A percentile compares a stretch with the other conserved stretches of the same genome.
Evolutionary conservation across 75 land plant genomes (phyloP).

Genomic region (Cunninghamia lanceolata): DNA sequence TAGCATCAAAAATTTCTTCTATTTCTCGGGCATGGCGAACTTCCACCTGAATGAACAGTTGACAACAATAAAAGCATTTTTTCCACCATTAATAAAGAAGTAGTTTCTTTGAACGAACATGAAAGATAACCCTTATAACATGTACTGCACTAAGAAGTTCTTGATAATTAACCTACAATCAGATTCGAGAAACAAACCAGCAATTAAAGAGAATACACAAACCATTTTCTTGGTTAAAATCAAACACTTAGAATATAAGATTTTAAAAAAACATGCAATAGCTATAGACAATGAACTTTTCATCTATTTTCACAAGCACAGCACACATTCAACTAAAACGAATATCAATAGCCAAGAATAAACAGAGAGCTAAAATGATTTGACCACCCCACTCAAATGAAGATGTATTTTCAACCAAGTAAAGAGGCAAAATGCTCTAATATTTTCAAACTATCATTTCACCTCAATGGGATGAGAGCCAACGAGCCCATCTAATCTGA

Average conservation of each 20-base stretch:
- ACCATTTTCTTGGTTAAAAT: neutral
- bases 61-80: neutral
- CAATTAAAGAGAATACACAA: too few relatives aligned
- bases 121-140: neutral
- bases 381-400: neutral
- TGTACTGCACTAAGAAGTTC: neutral
- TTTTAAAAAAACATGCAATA: too few relatives aligned
- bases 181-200: neutral
- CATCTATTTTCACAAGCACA: conserved; percentile 85
- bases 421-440: neutral
- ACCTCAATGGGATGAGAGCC: conserved; percentile 99
- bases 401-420: neutral
- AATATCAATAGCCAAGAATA: neutral
- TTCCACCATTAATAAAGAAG: neutral
- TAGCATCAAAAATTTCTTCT: conserved; percentile 97
- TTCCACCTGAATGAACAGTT: conserved; percentile 62
- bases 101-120: neutral
- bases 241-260: neutral
- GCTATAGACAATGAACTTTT: conserved; percentile 92
- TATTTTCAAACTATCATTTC: neutral
- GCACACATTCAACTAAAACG: conserved; percentile 69
- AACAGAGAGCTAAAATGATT: neutral
- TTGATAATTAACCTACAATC: too few relatives aligned
- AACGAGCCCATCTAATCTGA: conserved; percentile 78
- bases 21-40: conserved; percentile 79